Evolutionary conservation across 441 rosid species (phyloP).

Genomic region (Lagerstroemia fauriei): DNA sequence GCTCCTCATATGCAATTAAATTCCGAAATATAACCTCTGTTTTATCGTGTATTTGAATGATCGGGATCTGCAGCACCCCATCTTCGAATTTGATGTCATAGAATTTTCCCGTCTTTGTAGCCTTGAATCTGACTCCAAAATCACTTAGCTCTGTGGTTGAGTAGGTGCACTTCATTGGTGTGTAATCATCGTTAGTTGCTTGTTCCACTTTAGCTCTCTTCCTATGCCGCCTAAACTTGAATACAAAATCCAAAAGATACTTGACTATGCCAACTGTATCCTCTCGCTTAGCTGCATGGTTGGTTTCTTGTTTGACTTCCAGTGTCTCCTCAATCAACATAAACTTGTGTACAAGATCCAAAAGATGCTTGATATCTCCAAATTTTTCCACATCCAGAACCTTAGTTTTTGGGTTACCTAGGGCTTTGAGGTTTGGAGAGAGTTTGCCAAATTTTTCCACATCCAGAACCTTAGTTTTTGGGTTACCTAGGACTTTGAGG

Average conservation of each 20-base stretch:
- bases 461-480: no score
- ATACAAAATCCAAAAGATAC: no score
- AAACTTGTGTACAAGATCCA: background rate
- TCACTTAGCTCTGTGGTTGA: slow-evolving; percentile 26
- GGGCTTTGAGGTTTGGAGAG: no score
- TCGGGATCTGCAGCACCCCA: slow-evolving; percentile 27
- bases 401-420: no score
- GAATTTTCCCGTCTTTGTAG: background rate
- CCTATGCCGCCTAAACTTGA: no score
- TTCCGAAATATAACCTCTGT: slow-evolving; percentile 12
- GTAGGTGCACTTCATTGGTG: background rate
- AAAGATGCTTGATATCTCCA: slow-evolving; percentile 1
- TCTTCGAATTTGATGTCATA: slow-evolving; percentile 23
- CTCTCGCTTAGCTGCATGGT: background rate
- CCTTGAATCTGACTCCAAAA: slow-evolving; percentile 29
- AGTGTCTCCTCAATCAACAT: background rate
- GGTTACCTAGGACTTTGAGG: no score
- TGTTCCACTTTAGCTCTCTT: no score
- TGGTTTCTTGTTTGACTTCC: background rate
- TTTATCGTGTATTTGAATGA: background rate
- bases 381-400: background rate
- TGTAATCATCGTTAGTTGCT: no score
- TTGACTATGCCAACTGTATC: background rate
- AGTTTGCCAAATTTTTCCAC: no score
- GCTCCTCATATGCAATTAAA: slow-evolving; percentile 25